These are phyloP conservation scores for Lantana camara DNA, from an alignment of 257 asterid genomes.

Conservation along the genomic window DNA sequence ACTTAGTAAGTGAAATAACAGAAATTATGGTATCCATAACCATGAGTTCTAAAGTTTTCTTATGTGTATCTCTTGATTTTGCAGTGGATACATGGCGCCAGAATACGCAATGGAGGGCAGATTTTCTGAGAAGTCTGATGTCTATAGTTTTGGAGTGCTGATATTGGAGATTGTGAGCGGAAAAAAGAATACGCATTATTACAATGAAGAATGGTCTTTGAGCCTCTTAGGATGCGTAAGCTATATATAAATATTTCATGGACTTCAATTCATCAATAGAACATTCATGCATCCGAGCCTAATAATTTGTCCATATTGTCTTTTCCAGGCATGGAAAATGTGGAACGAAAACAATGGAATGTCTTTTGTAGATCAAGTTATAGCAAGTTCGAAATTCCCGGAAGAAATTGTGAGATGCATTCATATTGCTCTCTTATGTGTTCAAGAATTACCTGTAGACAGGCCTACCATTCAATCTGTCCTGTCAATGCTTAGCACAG, in stretches of 20 bases:
- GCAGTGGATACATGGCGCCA: constrained; percentile 65
- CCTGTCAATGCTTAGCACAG: constrained; percentile 19
- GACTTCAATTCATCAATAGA: too few relatives aligned
- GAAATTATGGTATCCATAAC: neutral
- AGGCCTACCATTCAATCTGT: too few relatives aligned
- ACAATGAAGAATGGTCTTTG: constrained; percentile 36
- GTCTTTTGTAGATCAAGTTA: too few relatives aligned
- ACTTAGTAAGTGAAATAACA: constrained; percentile 51
- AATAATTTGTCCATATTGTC: too few relatives aligned
- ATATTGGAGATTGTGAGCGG: too few relatives aligned
- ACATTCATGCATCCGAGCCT: too few relatives aligned
- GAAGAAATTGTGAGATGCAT: too few relatives aligned
- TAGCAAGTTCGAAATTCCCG: too few relatives aligned
- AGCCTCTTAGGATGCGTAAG: constrained; percentile 53
- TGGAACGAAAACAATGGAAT: constrained; percentile 10
- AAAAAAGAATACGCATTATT: constrained; percentile 42
- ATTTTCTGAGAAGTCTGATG: constrained; percentile 52
- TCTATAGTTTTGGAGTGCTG: too few relatives aligned
- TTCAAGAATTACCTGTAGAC: too few relatives aligned
- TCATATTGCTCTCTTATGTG: too few relatives aligned
- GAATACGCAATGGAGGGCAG: constrained; percentile 57
- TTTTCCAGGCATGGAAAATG: constrained; percentile 18
- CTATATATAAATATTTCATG: too few relatives aligned
- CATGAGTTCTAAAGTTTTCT: neutral
- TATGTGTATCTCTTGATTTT: constrained; percentile 6